Evolutionary conservation across 1,139 yeast genomes (phyloP).

Genomic region (Scheffersomyces parashehatae): DNA sequence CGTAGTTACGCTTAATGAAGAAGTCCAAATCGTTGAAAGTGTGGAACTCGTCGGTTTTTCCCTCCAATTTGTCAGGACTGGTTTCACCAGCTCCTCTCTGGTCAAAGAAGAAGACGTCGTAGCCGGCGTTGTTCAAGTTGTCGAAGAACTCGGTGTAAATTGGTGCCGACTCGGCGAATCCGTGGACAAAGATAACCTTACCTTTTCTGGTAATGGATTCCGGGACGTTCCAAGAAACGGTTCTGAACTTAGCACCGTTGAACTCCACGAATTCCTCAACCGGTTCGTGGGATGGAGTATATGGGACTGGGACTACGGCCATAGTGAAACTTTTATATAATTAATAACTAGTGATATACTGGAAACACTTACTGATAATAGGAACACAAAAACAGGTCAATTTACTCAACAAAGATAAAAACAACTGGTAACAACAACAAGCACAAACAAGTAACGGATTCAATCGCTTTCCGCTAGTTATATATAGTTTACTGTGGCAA

Average conservation of each 20-base stretch:
- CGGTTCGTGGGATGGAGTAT: conserved; percentile 35
- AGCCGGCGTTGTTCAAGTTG: conserved; percentile 58
- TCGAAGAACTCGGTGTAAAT: conserved; percentile 63
- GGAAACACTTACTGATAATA: too few relatives aligned
- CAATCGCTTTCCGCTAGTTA: too few relatives aligned
- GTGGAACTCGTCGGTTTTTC: conserved; percentile 64
- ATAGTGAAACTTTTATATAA: not conserved
- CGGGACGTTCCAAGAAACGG: conserved; percentile 43
- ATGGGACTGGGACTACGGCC: conserved; percentile 28
- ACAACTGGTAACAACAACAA: not conserved
- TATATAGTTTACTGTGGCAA: too few relatives aligned
- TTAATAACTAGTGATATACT: too few relatives aligned
- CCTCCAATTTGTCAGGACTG: conserved; percentile 57
- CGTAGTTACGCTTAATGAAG: conserved; percentile 46
- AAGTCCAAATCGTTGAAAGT: conserved; percentile 71
- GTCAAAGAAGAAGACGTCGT: conserved; percentile 75
- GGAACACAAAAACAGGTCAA: not conserved
- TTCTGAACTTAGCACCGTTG: conserved; percentile 41
- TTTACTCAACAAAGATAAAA: not conserved
- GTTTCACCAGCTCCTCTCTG: conserved; percentile 91
- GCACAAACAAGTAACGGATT: too few relatives aligned
- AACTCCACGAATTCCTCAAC: conserved; percentile 27
- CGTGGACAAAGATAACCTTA: conserved; percentile 69
- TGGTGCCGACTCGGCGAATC: conserved; percentile 69
- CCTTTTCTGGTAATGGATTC: conserved; percentile 45